These are phyloP conservation scores for Suillus discolor DNA, from an alignment of 768 basidiomycete genomes.

Conservation along the genomic window DNA sequence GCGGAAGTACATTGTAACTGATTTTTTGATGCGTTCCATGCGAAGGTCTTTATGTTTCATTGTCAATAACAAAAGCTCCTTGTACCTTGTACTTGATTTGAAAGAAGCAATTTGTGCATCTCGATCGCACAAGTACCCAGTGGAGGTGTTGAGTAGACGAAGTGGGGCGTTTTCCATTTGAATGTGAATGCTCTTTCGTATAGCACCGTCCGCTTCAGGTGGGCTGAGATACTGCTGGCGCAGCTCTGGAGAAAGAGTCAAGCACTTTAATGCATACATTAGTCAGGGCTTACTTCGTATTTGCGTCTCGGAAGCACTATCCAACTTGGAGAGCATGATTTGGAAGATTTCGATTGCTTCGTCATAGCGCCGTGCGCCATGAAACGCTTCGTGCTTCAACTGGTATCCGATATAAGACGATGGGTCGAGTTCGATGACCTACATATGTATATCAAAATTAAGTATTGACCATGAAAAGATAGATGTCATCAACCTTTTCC, in stretches of 20 bases:
- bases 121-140: conserved; percentile 7
- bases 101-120: not conserved
- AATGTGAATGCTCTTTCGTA: not conserved
- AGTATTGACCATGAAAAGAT: not conserved
- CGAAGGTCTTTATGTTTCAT: not conserved
- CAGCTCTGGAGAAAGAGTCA: not conserved
- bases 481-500: not conserved
- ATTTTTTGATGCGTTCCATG: conserved; percentile 1
- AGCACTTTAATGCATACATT: not conserved
- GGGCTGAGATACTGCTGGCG: not conserved
- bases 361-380: not conserved
- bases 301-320: not conserved
- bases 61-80: not conserved
- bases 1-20: not conserved
- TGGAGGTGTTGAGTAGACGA: conserved; percentile 13
- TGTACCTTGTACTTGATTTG: not conserved
- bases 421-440: not conserved
- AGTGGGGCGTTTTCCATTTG: conserved; percentile 2
- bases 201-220: not conserved
- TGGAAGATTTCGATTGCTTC: not conserved
- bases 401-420: not conserved
- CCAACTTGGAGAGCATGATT: not conserved
- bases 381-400: not conserved
- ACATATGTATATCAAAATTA: not conserved
- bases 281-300: not conserved